phyloP scores from a whole-genome alignment of 1,139 yeast genomes.

The Kluyveromyces sp. region DNA sequence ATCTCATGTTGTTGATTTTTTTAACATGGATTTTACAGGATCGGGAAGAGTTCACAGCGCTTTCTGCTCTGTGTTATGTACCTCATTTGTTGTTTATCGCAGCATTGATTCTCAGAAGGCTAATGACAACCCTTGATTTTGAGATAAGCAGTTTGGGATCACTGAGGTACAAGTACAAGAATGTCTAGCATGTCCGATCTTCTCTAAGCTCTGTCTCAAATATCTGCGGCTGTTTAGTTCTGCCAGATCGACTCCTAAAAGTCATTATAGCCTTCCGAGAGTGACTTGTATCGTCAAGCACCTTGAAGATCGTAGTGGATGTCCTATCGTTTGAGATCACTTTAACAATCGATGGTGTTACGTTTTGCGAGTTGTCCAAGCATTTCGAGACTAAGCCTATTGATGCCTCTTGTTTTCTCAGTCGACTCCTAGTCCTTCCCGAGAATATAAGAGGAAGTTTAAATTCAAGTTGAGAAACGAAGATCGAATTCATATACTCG shows the following conservation, averaged over 20 bases:
- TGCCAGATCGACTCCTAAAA: background rate
- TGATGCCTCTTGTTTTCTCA: conserved; percentile 18
- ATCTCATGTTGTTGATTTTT: conserved; percentile 19
- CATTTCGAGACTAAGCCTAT: conserved; percentile 24
- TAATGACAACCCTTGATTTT: conserved; percentile 20
- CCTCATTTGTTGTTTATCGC: conserved; percentile 24
- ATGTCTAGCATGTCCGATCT: conserved; percentile 18
- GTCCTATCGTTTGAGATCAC: conserved; percentile 21
- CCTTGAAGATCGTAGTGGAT: conserved; percentile 20
- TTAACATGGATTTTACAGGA: conserved; percentile 18
- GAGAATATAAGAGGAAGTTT: conserved; percentile 27
- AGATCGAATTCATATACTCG: conserved; percentile 23
- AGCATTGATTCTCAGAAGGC: conserved; percentile 17
- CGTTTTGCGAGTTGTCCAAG: conserved; percentile 16
- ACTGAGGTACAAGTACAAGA: conserved; percentile 29
- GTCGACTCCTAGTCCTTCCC: conserved; percentile 16
- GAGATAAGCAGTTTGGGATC: conserved; percentile 21
- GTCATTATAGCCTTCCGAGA: background rate
- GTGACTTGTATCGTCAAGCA: conserved; percentile 4
- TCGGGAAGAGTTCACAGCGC: background rate
- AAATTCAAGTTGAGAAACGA: conserved; percentile 27
- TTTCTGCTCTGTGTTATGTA: conserved; percentile 18
- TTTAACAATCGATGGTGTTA: conserved; percentile 20
- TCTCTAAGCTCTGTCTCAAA: too few species aligned
- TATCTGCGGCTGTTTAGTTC: background rate